Conservation (phyloP, 139 green algal species). For the Chlorella sp. region DNA sequence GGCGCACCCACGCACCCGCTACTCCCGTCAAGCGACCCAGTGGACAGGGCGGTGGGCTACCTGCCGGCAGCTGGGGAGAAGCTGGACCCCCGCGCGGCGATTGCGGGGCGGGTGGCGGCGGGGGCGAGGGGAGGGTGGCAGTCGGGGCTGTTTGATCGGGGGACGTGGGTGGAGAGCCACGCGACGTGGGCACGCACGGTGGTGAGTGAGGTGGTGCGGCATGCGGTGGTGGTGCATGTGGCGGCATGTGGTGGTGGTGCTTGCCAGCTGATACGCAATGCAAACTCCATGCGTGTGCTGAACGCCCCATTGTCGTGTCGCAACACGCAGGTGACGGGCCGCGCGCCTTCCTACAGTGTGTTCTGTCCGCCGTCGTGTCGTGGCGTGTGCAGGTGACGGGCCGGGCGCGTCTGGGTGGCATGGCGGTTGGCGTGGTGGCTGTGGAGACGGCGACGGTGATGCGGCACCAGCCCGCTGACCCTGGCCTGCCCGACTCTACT, state of each 20-base stretch:
- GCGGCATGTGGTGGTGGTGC: not conserved
- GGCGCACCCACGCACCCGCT: conserved; percentile 19
- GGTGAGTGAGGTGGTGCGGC: no score
- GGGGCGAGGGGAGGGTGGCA: conserved; percentile 39
- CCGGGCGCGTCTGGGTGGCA: conserved; percentile 85
- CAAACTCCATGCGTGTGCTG: no score
- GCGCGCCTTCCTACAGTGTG: no score
- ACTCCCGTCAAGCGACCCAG: conserved; percentile 64
- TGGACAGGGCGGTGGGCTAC: conserved; percentile 58
- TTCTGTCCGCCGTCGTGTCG: no score
- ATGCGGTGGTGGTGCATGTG: no score
- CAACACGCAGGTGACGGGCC: no score
- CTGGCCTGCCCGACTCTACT: conserved; percentile 68
- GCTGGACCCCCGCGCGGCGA: conserved; percentile 74
- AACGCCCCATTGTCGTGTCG: no score
- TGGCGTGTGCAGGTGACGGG: conserved; percentile 58
- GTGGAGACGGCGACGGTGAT: conserved; percentile 85
- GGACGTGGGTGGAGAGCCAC: conserved; percentile 81
- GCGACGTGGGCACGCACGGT: conserved; percentile 85
- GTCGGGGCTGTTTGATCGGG: conserved; percentile 82
- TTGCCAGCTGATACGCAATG: no score
- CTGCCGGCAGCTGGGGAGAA: conserved; percentile 58
- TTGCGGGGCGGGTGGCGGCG: conserved; percentile 40
- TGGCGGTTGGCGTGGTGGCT: conserved; percentile 89
- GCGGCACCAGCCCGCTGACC: conserved; percentile 85